Evolutionary conservation across 2,329 filamentous ascomycete species (phyloP), one percentile per base, ranked within the genome.

Genomic region (Fusarium sp.): DNA sequence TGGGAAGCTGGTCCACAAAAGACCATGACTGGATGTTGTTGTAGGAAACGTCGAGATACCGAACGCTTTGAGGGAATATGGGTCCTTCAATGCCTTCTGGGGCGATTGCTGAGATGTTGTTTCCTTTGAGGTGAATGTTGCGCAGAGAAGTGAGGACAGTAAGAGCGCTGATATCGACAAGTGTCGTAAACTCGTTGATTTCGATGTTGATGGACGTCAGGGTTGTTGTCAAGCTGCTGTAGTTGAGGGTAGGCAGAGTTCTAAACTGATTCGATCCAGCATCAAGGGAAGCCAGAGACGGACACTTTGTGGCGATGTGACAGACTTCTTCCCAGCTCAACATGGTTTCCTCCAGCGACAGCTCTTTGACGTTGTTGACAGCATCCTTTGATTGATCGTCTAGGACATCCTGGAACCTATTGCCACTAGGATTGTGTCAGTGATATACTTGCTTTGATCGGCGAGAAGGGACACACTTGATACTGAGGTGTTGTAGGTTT

Each of bases 121-220:
- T 96, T 46, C 88, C 87, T 67, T 96, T 94, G 47, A 98, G 82
- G 48, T 93, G 84, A 1, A 88, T 77, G 49, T 82, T 85, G 44
- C 83, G 82, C 11, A 91, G 80, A 29, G 78, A 76, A 2, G 72
- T 70, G 21, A 90, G 74, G 19, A 71, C 63, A 3, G 80, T 69
- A 5, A 94, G 79, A 23, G 81, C 77, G 3, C 77, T 72, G 4
- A 93, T 65, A 44, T 88, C 84, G 2, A 80, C 76, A 17, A 93
- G 72, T 8, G 80, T 77, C 2, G 78, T 79, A 70, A 95, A 88
- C 25, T 82, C 76, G 72, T 95, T 95, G 73, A 85, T 88, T 66
- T 93, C 90, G 10, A 96, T 80, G 48, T 86, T 87, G 4, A 95
- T 70, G 4, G 85, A 84, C 3, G 81, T 85, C 4, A 93, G 73